Evolutionary conservation across 2,329 filamentous ascomycete species (phyloP), one percentile per base, ranked within the genome.

Genomic region (Monosporascus sp.): DNA sequence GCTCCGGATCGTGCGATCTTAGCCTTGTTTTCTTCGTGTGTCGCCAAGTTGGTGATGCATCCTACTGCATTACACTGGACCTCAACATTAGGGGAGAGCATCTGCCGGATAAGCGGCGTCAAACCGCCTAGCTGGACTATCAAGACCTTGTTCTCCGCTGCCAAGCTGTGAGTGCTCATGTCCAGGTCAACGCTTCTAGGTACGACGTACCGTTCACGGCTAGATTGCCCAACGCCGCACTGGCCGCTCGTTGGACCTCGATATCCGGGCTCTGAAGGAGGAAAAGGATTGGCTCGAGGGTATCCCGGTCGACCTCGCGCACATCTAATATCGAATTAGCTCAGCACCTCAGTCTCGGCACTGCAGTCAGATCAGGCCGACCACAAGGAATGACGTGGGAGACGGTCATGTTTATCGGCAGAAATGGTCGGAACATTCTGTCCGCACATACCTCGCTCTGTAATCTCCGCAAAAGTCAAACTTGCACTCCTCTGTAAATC

Each of bases 41-140:
- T 99, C 52, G 94, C 94, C 53, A 99, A 76, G 69, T 99, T 99
- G 46, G 94, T 99, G 71, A 99, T 99, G 76, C 94, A 99, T 50
- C 94, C 94, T 56, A 99, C 94, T 44, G 94, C 94, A 72, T 99
- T 99, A 79, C 94, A 99, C 74, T 99, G 94, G 26, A 99, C 94
- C 71, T 99, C 94, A 62, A 99, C 94, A 65, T 99, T 99, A 47
- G 88, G 84, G 53, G 93, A 97, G 75, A 95, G 91, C 94, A 99
- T 99, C 74, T 99, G 94, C 61, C 90, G 88, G 73, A 97, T 99
- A 56, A 99, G 81, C 51, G 94, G 93, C 51, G 86, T 86, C 56
- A 99, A 82, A 26, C 94, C 94, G 54, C 92, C 92, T 17, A 99
- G 84, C 60, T 91, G 84, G 57, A 99, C 94, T 65, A 99, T 99